These are phyloP conservation scores for Catunica adiposa DNA, from an alignment of 2,329 filamentous ascomycete genomes.

Conservation along the genomic window DNA sequence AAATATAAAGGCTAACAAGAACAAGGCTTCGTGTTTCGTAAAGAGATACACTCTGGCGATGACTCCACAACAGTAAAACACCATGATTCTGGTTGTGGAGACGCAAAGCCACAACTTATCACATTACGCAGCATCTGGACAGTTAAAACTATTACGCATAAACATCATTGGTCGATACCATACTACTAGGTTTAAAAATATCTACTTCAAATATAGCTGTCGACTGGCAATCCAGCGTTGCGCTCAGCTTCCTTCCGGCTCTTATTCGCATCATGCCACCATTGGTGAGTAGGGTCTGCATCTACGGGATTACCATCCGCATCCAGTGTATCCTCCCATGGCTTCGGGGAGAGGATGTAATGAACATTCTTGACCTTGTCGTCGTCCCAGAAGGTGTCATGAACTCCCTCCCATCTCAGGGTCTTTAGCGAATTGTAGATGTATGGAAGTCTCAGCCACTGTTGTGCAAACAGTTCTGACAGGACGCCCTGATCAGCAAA, in stretches of 20 bases:
- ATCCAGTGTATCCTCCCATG: too few species aligned
- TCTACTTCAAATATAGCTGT: too few species aligned
- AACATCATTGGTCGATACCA: not conserved
- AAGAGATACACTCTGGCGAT: too few species aligned
- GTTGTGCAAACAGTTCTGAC: conserved; percentile 34
- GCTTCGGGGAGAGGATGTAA: conserved; percentile 45
- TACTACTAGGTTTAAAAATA: too few species aligned
- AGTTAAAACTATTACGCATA: too few species aligned
- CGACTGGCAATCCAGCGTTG: conserved; percentile 21
- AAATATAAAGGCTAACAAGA: not conserved
- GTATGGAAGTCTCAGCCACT: conserved; percentile 44
- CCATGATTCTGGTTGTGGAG: too few species aligned
- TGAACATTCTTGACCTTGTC: conserved; percentile 43
- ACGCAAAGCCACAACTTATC: not conserved
- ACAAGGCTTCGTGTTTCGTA: too few species aligned
- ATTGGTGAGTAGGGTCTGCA: too few species aligned
- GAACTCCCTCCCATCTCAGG: conserved; percentile 37
- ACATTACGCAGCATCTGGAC: not conserved
- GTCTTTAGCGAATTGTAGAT: conserved; percentile 49
- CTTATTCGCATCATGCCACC: conserved; percentile 37
- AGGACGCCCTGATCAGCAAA: conserved; percentile 46
- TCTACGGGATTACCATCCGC: too few species aligned
- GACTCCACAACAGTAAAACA: too few species aligned
- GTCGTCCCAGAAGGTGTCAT: conserved; percentile 40
- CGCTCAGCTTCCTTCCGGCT: conserved; percentile 28